These are phyloP conservation scores for Aegilops bicornis DNA, from an alignment of 176 grass and related monocot species.

Conservation along the genomic window DNA sequence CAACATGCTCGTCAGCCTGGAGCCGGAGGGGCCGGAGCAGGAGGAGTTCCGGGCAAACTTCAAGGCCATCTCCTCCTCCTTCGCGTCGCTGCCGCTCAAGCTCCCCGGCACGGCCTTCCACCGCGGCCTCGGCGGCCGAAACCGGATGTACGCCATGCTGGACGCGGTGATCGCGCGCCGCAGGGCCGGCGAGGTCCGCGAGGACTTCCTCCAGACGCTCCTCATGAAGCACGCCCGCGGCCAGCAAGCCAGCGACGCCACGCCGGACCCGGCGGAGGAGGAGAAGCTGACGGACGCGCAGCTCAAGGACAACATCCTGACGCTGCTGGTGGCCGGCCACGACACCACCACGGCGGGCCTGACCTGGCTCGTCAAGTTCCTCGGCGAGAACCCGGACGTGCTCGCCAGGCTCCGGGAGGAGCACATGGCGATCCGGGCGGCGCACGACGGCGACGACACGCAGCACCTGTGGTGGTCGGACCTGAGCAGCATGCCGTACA, in stretches of 20 bases:
- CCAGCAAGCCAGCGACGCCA: not conserved
- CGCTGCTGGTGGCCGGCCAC: constrained; percentile 67
- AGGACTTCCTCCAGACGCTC: constrained; percentile 66
- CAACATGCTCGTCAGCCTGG: constrained; percentile 69
- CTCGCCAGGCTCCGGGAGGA: constrained; percentile 57
- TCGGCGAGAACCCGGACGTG: constrained; percentile 52
- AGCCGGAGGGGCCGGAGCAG: constrained; percentile 58
- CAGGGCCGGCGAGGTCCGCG: constrained; percentile 33
- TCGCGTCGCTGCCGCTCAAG: constrained; percentile 61
- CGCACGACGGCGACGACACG: not conserved
- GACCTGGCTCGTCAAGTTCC: constrained; percentile 74
- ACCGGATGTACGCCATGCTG: constrained; percentile 72
- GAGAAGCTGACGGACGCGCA: constrained; percentile 62
- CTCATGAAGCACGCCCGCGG: constrained; percentile 40
- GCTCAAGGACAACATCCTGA: constrained; percentile 79
- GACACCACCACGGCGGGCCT: constrained; percentile 65
- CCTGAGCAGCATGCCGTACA: constrained; percentile 56
- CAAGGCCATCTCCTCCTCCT: constrained; percentile 70
- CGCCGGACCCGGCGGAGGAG: not conserved
- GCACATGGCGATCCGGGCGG: constrained; percentile 45
- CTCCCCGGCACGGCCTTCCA: constrained; percentile 63
- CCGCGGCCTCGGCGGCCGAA: constrained; percentile 54
- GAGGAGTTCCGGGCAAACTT: constrained; percentile 66
- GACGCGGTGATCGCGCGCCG: constrained; percentile 53
- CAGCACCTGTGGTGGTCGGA: constrained; percentile 51